Evolutionary conservation across 2,329 filamentous ascomycete genomes (phyloP).

Genomic region (Penicillium sumatraense): DNA sequence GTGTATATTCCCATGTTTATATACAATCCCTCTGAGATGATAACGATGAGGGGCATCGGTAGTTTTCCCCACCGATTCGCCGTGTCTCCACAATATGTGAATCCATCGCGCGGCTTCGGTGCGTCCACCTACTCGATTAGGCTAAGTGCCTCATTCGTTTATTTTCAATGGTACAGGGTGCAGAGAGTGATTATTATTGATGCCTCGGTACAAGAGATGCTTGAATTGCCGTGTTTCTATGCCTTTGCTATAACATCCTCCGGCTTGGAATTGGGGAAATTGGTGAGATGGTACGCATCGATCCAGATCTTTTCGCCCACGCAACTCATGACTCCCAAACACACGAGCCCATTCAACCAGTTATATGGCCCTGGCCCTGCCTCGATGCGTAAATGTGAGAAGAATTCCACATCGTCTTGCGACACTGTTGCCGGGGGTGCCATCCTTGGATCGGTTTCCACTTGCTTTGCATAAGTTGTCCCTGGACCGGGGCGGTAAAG

Average conservation of each 20-base stretch:
- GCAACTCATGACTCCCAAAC: slow-evolving; percentile 29
- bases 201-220: not conserved
- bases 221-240: not conserved
- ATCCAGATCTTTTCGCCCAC: slow-evolving; percentile 28
- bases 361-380: slow-evolving; percentile 26
- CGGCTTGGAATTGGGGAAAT: slow-evolving; percentile 24
- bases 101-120: not conserved
- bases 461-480: slow-evolving; percentile 27
- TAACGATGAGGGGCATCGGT: not conserved
- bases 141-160: slow-evolving; percentile 2
- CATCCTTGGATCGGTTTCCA: slow-evolving; percentile 16
- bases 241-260: slow-evolving; percentile 23
- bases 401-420: slow-evolving; percentile 32
- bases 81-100: not conserved
- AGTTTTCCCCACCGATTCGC: not conserved
- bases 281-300: slow-evolving; percentile 31
- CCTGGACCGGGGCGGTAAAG: slow-evolving; percentile 30
- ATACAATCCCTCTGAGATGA: not conserved
- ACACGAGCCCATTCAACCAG: slow-evolving; percentile 33
- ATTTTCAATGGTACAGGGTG: not conserved
- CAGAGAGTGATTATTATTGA: not conserved
- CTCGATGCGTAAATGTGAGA: slow-evolving; percentile 30
- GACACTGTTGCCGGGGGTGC: slow-evolving; percentile 21
- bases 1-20: not conserved
- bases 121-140: slow-evolving; percentile 25